Percentiles rank a stretch among this genome's conserved stretches.
These are phyloP conservation scores for Hamigera avellanea DNA, from an alignment of 495 filamentous ascomycete genomes.

Conservation along the genomic window DNA sequence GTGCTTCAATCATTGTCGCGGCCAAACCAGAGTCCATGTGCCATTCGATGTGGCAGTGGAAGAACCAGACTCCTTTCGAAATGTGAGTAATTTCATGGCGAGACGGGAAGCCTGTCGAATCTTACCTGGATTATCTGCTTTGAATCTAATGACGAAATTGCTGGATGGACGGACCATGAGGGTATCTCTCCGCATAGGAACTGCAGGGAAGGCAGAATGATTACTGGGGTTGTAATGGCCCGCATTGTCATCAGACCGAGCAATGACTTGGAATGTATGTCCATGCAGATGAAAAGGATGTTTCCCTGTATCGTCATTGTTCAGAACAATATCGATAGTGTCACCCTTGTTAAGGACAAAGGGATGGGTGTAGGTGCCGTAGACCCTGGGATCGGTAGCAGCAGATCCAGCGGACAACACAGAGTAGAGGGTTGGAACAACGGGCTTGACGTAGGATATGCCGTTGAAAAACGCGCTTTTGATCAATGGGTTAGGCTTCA, in stretches of 20 bases:
- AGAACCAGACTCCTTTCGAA: conserved; percentile 52
- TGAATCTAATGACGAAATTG: conserved; percentile 44
- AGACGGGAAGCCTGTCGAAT: neutral
- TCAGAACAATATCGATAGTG: conserved; percentile 66
- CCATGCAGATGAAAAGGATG: conserved; percentile 90
- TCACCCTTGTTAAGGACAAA: conserved; percentile 56
- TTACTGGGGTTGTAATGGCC: conserved; percentile 28
- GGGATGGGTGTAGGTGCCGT: conserved; percentile 61
- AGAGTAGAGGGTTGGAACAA: conserved; percentile 72
- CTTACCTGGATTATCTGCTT: conserved; percentile 43
- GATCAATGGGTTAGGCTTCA: too few species aligned
- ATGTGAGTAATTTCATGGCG: conserved; percentile 1
- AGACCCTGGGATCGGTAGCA: conserved; percentile 53
- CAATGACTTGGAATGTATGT: conserved; percentile 67
- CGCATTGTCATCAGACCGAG: conserved; percentile 8
- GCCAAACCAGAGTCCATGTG: conserved; percentile 63
- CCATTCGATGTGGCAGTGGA: conserved; percentile 80
- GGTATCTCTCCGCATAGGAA: conserved; percentile 40
- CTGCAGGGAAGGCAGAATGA: conserved; percentile 19
- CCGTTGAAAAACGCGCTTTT: conserved; percentile 63
- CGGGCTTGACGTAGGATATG: conserved; percentile 60
- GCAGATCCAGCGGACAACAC: conserved; percentile 51
- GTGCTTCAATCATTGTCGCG: conserved; percentile 61
- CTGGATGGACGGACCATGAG: conserved; percentile 34
- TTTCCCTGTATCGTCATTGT: conserved; percentile 61